Base-by-base conservation (phyloP, 768 basidiomycete species). In the Polyporus arcularius region DNA sequence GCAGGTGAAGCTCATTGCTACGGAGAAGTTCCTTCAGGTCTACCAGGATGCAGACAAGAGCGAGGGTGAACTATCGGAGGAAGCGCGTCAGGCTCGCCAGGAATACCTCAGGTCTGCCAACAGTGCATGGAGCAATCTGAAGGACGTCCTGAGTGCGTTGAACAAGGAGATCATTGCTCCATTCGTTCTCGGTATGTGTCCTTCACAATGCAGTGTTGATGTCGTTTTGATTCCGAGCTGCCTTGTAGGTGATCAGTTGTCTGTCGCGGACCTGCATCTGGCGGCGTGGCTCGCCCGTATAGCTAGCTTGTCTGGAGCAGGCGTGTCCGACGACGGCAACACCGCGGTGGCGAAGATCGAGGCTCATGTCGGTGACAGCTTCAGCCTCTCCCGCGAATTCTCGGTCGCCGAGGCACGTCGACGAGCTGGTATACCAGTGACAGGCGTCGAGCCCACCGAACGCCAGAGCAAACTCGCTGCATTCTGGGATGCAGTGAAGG, bases 251-350 rank as follows among this genome's bases (percentile, higher is more conserved):
- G 92, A 95, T 67, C 92, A 95, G 64, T 72, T 93, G 66, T 92
- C 88, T 6, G 74, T 92, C 49, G 90, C 88, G 14, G 94, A 95
- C 70, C 75, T 94, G 57, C 92, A 94, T 68, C 80, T 94, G 18
- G 86, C 84, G 9, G 85, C 84, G 30, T 96, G 91, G 92, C 70
- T 94, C 35, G 75, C 83, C 10, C 81, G 85, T 30, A 65, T 93
- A 4, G 82, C 86, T 21, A 71, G 67, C 52, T 76, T 92, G 18
- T 77, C 82, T 1, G 89, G 88, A 1, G 90, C 83, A 0, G 71
- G 71, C 28, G 70, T 66, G 1, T 72, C 63, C 5, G 83, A 88
- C 42, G 79, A 83, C 64, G 86, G 90, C 2, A 74, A 79, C 42
- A 73, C 71, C 0, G 80, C 78, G 6, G 75, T 86, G 11, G 72